These are phyloP conservation scores for Colletotrichum paranaense DNA, from an alignment of 2,329 filamentous ascomycete genomes.

Conservation along the genomic window DNA sequence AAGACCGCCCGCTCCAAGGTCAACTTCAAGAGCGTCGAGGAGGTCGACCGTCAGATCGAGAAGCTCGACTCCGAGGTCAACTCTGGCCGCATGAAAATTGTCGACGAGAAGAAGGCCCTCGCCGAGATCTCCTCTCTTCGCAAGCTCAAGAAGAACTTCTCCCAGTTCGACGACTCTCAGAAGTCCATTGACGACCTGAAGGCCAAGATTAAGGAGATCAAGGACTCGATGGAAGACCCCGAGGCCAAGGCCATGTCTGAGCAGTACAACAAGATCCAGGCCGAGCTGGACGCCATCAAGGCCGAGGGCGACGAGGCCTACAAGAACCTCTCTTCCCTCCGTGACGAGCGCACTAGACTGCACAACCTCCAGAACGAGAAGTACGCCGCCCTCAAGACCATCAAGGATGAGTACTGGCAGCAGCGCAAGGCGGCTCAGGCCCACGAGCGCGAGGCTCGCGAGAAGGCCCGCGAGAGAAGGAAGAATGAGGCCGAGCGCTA, in stretches of 20 bases:
- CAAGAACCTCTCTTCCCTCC: conserved; percentile 86
- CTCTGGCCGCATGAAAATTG: conserved; percentile 90
- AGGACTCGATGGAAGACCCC: conserved; percentile 90
- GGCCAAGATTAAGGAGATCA: conserved; percentile 87
- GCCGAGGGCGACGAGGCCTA: conserved; percentile 90
- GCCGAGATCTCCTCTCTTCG: conserved; percentile 83
- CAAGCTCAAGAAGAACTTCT: conserved; percentile 93
- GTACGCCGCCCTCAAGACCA: conserved; percentile 81
- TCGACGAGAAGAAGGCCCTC: conserved; percentile 96
- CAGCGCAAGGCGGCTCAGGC: conserved; percentile 84
- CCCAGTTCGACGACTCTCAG: conserved; percentile 84
- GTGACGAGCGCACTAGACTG: conserved; percentile 86
- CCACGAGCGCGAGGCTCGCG: conserved; percentile 86
- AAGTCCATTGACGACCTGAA: conserved; percentile 91
- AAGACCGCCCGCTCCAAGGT: conserved; percentile 86
- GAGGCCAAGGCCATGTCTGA: conserved; percentile 90
- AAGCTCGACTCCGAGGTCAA: conserved; percentile 88
- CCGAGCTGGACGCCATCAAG: conserved; percentile 90
- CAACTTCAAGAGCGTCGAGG: conserved; percentile 87
- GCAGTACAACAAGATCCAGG: conserved; percentile 85
- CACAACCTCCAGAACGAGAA: conserved; percentile 90
- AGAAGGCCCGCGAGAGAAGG: conserved; percentile 80
- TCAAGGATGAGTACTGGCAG: conserved; percentile 90
- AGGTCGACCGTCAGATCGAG: conserved; percentile 86
- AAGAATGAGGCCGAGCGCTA: conserved; percentile 83